Evolutionary conservation across 192 early-diverging fungal genomes (phyloP), one percentile per base, ranked within the genome.

Genomic region (Gryganskiella cystojenkinii): DNA sequence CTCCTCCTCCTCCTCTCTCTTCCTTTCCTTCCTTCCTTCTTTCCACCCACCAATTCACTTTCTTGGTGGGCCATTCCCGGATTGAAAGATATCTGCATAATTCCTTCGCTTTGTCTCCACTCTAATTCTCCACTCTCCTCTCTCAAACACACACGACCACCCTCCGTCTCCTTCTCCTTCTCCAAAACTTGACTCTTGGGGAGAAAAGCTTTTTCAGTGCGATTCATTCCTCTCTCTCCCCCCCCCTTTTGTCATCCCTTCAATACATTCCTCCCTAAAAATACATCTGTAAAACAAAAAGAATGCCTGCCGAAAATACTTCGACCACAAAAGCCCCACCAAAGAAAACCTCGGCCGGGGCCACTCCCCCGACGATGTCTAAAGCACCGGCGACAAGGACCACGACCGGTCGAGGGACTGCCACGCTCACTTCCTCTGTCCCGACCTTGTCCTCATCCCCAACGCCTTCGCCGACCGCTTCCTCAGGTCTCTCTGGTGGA

Each of bases 71-170:
- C 31, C 43, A 44, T 51, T 61, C 34, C 50, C 58, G 58, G 71
- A 75, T 67, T 67, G 71, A 57, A 72, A 72, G 70, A 72, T 64
- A 64, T 72, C 70, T 52, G 61, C 28, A 20, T 25, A 17, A n/a
- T 14, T 47, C 22, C n/a, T 20, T 34, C 52, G 40, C 34, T 15
- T 37, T 44, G 28, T 45, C 17, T 8, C 53, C n/a, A n/a, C n/a
- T n/a, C n/a, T n/a, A n/a, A n/a, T 46, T 25, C 19, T 40, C 25
- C 25, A 13, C 43, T 8, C 24, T 25, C 52, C 19, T 52, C 50
- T n/a, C 28, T 46, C 59, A 25, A 19, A 28, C 47, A n/a, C 33
- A 34, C 51, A 43, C 43, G 30, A 9, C 14, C 61, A 25, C 46
- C 35, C 30, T 51, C 13, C 22, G 7, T 34, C 20, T 46, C 31